These are phyloP conservation scores for Solanum okadae DNA, from an alignment of 257 asterid genomes.

Conservation along the genomic window DNA sequence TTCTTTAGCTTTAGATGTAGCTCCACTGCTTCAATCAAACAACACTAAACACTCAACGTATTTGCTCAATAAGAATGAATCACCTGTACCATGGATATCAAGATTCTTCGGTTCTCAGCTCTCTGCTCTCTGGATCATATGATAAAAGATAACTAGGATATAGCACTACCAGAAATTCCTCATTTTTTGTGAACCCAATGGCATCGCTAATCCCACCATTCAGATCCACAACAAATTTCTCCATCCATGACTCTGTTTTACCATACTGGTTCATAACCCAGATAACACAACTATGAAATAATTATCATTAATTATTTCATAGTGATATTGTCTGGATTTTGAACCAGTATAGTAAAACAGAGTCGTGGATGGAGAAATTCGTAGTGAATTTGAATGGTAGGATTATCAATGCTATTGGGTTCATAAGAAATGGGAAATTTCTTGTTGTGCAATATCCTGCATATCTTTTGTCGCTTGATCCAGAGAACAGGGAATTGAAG, in stretches of 20 bases:
- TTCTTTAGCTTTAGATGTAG: neutral
- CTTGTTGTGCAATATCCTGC: neutral
- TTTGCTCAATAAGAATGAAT: neutral
- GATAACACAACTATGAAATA: constrained; percentile 4
- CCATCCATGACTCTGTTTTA: constrained; percentile 16
- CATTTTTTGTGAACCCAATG: constrained; percentile 14
- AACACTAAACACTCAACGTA: neutral
- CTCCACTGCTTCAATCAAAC: neutral
- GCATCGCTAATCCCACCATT: constrained; percentile 4
- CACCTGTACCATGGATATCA: neutral
- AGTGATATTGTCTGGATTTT: constrained; percentile 22
- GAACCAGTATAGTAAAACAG: constrained; percentile 13
- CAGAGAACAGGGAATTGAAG: neutral
- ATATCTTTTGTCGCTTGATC: constrained; percentile 8
- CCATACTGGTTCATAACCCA: constrained; percentile 31
- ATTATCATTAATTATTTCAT: too few relatives aligned
- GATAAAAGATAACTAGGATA: constrained; percentile 3
- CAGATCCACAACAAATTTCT: neutral
- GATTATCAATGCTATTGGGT: constrained; percentile 5
- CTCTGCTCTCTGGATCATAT: neutral
- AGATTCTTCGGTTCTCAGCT: neutral
- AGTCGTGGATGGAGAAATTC: constrained; percentile 18
- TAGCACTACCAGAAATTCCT: constrained; percentile 1
- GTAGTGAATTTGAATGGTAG: neutral
- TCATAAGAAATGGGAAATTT: constrained; percentile 3